Evolutionary conservation across 257 asterid species (phyloP), one percentile per base, ranked within the genome.

Genomic region (Ehretia macrophylla): DNA sequence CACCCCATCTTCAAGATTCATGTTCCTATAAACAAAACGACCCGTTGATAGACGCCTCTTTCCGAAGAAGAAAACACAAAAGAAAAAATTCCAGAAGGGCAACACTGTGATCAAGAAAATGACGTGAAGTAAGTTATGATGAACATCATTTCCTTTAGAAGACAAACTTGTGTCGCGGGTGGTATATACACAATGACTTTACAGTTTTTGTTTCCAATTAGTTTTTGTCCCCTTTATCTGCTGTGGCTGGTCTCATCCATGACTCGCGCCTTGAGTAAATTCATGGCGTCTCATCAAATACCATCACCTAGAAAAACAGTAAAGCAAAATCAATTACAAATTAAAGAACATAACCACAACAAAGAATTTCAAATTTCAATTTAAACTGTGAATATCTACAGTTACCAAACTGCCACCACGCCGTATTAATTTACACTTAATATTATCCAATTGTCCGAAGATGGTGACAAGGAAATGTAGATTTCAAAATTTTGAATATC

Each of bases 251-350:
- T n/a, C n/a, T n/a, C n/a, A 59, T 67, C 73, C 63, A 58, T 71
- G 69, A 58, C 79, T 55, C 49, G 60, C 44, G 46, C 50, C 44
- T 68, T 50, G 63, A 64, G 35, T 14, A 62, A 39, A 50, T 60
- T 79, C 83, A 85, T 23, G 81, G 56, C 53, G 95, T 75, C 80
- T 91, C 98, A 42, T 84, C 79, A 62, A 92, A 92, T 49, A 75
- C 85, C 98, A 88, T 92, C 75, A 79, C 95, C 98, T 92, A 65
- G 32, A 59, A 56, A 52, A 10, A 46, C 67, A 79, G 70, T 55
- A 52, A 42, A 69, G 47, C 40, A 4, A 65, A 46, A 58, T 18
- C 14, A 57, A 19, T 39, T n/a, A n/a, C n/a, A n/a, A n/a, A n/a
- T n/a, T n/a, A n/a, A 55, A 55, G 60, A 37, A 32, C 11, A 37